These are phyloP conservation scores for Musa acuminata DNA, from an alignment of 176 grass and related monocot genomes.

Conservation along the genomic window DNA sequence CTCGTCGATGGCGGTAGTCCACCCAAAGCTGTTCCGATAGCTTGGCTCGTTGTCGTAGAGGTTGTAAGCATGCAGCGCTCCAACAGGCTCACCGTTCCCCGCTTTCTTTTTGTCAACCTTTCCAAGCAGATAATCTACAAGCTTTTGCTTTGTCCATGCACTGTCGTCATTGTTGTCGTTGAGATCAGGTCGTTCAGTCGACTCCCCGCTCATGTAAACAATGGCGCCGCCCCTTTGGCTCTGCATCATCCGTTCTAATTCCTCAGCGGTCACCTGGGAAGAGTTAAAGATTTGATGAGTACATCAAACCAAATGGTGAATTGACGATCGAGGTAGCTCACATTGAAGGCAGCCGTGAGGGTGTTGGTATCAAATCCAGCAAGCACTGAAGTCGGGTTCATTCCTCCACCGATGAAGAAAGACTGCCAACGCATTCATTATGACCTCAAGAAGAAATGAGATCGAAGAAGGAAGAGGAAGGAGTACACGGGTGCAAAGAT, in stretches of 20 bases:
- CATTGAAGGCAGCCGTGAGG: not conserved
- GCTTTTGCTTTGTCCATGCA: no score
- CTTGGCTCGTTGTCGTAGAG: not conserved
- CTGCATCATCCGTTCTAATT: not conserved
- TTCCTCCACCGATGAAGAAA: slow-evolving; percentile 5
- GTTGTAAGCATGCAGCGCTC: not conserved
- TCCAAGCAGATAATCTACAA: not conserved
- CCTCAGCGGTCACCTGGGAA: not conserved
- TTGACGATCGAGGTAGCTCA: not conserved
- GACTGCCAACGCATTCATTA: not conserved
- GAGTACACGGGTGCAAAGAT: no score
- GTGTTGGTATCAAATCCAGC: not conserved
- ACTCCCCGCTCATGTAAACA: not conserved
- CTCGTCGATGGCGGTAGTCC: not conserved
- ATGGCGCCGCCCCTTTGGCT: not conserved
- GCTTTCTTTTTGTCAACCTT: no score
- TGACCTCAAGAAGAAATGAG: no score
- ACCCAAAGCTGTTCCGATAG: slow-evolving; percentile 2
- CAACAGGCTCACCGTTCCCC: no score
- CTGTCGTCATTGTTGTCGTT: not conserved
- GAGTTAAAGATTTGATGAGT: no score
- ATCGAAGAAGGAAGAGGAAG: no score
- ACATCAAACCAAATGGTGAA: no score
- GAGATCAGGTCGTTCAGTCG: not conserved
- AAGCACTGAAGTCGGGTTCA: not conserved